These are phyloP conservation scores for Calamus simplicifolius DNA, from an alignment of 176 grass and related monocot genomes.

Conservation along the genomic window DNA sequence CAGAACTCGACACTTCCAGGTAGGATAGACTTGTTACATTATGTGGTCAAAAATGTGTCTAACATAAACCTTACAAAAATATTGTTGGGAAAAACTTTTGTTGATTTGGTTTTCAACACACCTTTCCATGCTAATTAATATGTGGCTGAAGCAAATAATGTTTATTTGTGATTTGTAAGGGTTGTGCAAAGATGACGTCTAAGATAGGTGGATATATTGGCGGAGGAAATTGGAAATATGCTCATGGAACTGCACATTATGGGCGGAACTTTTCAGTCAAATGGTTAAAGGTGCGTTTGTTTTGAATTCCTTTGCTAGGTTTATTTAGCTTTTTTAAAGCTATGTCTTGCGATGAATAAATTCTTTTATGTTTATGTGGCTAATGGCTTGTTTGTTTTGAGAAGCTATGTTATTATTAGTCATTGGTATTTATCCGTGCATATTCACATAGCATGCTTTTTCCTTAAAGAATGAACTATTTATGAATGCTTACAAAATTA, in stretches of 20 bases:
- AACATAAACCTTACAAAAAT: not conserved
- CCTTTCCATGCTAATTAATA: not conserved
- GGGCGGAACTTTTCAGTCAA: conserved; percentile 94
- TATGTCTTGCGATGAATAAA: no score
- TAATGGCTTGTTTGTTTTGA: no score
- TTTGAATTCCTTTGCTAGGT: not conserved
- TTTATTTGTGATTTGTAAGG: conserved; percentile 37
- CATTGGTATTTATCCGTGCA: no score
- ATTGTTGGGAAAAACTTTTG: not conserved
- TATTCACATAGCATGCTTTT: no score
- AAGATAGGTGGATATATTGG: conserved; percentile 91
- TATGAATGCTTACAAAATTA: no score
- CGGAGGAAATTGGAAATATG: conserved; percentile 99
- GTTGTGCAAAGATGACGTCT: conserved; percentile 98
- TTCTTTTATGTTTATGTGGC: no score
- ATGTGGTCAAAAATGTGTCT: no score
- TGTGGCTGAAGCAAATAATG: conserved; percentile 17
- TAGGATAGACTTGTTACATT: conserved; percentile 11
- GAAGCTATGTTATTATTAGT: no score
- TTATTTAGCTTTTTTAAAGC: no score
- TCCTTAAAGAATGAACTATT: no score
- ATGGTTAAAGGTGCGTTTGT: conserved; percentile 84
- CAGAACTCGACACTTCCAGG: conserved; percentile 94
- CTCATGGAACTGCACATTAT: conserved; percentile 92
- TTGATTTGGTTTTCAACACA: not conserved